A percentile compares a stretch with the other conserved stretches of the same genome.
Conservation (phyloP, 495 filamentous ascomycete genomes). For the Talaromyces nanjingensis region DNA sequence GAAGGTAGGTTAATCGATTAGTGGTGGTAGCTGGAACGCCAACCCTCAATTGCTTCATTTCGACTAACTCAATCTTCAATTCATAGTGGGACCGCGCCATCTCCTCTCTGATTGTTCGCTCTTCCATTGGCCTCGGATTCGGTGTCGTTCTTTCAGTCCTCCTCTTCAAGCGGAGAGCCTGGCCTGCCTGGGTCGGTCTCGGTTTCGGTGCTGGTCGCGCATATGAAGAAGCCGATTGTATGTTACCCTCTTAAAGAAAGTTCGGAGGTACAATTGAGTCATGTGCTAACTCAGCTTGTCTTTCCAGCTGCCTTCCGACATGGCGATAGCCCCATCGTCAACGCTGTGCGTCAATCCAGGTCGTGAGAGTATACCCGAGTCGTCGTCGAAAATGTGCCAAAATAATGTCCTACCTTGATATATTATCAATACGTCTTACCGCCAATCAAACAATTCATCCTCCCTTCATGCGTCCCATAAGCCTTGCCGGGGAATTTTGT, state of each 20-base stretch:
- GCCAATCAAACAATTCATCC: neutral
- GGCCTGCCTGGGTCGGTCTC: conserved; percentile 85
- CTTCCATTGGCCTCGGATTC: conserved; percentile 85
- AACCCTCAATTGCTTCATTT: neutral
- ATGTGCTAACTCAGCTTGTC: neutral
- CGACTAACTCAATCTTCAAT: neutral
- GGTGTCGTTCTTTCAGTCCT: conserved; percentile 98
- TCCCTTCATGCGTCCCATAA: neutral
- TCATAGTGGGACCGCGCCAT: conserved; percentile 93
- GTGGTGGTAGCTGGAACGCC: neutral
- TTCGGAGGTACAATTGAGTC: neutral
- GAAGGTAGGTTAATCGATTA: conserved; percentile 56
- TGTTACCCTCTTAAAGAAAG: conserved; percentile 12
- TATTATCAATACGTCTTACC: neutral
- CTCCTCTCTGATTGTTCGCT: conserved; percentile 93
- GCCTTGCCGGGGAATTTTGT: neutral
- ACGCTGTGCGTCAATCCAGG: conserved; percentile 33
- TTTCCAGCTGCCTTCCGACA: conserved; percentile 40
- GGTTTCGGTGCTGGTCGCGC: conserved; percentile 95
- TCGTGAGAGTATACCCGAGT: conserved; percentile 7
- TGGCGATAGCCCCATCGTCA: conserved; percentile 37
- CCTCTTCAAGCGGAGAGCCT: conserved; percentile 93
- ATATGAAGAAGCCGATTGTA: conserved; percentile 74
- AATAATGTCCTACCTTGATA: neutral
- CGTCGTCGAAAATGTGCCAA: neutral